These are phyloP conservation scores for Suillus sp. DNA, from an alignment of 768 basidiomycete genomes.

Conservation along the genomic window DNA sequence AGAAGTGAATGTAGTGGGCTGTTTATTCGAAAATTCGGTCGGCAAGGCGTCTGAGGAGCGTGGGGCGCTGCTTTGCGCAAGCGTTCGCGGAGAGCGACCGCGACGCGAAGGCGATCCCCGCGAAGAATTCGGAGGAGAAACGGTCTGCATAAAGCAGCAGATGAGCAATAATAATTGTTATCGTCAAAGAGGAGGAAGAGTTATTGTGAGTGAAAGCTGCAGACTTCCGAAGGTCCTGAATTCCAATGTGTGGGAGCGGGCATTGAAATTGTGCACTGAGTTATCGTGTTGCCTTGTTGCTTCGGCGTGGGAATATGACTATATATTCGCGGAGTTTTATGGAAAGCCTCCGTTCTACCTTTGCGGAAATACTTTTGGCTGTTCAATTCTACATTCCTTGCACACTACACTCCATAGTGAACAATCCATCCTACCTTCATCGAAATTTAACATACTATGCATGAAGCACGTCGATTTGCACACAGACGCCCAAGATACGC, in stretches of 20 bases:
- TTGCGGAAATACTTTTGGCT: slow-evolving; percentile 11
- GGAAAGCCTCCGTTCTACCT: slow-evolving; percentile 35
- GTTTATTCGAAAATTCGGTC: slow-evolving; percentile 53
- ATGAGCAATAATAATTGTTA: slow-evolving; percentile 6
- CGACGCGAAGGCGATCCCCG: slow-evolving; percentile 65
- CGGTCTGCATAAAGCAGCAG: slow-evolving; percentile 43
- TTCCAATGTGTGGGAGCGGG: slow-evolving; percentile 40
- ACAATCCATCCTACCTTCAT: neutral
- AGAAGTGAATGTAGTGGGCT: slow-evolving; percentile 53
- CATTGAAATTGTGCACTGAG: slow-evolving; percentile 43
- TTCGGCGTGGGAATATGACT: slow-evolving; percentile 33
- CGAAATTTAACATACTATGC: neutral
- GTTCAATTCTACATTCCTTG: neutral
- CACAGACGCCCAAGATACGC: slow-evolving; percentile 8
- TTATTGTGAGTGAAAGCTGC: slow-evolving; percentile 21
- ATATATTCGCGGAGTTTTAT: slow-evolving; percentile 37
- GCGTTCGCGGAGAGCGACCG: slow-evolving; percentile 61
- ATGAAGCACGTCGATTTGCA: neutral
- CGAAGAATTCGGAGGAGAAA: slow-evolving; percentile 46
- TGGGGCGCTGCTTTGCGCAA: slow-evolving; percentile 42
- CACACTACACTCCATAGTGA: neutral
- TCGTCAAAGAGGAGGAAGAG: slow-evolving; percentile 16
- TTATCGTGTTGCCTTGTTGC: slow-evolving; percentile 37
- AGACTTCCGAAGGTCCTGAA: slow-evolving; percentile 28
- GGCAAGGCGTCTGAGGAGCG: slow-evolving; percentile 46